Evolutionary conservation across 495 filamentous ascomycete genomes (phyloP).

Genomic region (Daldinia caldariorum): DNA sequence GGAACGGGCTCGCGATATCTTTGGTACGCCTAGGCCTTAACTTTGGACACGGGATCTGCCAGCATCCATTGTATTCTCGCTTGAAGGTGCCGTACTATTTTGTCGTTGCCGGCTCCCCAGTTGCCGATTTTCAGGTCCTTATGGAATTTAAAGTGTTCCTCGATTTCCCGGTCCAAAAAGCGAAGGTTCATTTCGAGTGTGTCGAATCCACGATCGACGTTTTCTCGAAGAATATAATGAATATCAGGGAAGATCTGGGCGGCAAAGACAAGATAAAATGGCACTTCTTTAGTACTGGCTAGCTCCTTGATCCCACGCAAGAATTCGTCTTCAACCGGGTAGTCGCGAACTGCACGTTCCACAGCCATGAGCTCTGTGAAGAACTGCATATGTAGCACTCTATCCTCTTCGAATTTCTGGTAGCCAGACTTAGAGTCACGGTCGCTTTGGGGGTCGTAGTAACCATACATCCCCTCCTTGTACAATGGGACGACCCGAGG

Average conservation of each 20-base stretch:
- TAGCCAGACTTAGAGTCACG: slow-evolving; percentile 42
- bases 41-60: slow-evolving; percentile 28
- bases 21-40: slow-evolving; percentile 5
- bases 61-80: slow-evolving; percentile 32
- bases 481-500: slow-evolving; percentile 39
- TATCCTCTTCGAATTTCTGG: slow-evolving; percentile 50
- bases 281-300: slow-evolving; percentile 31
- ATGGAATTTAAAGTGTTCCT: slow-evolving; percentile 51
- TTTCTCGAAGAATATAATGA: slow-evolving; percentile 45
- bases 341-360: slow-evolving; percentile 11
- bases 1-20: not conserved
- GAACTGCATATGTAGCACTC: slow-evolving; percentile 44
- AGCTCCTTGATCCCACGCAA: slow-evolving; percentile 48
- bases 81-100: slow-evolving; percentile 31
- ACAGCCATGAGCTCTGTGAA: slow-evolving; percentile 47
- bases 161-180: slow-evolving; percentile 41
- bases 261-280: slow-evolving; percentile 52
- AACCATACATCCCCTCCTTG: slow-evolving; percentile 46
- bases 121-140: slow-evolving; percentile 44
- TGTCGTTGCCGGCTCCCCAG: slow-evolving; percentile 50
- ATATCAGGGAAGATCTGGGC: slow-evolving; percentile 55
- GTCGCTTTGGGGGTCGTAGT: slow-evolving; percentile 47
- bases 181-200: slow-evolving; percentile 31
- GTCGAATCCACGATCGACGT: slow-evolving; percentile 22
- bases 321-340: slow-evolving; percentile 52